These are phyloP conservation scores for Eimeria zaria DNA, from an alignment of 169 alveolate species.

Conservation along the genomic window DNA sequence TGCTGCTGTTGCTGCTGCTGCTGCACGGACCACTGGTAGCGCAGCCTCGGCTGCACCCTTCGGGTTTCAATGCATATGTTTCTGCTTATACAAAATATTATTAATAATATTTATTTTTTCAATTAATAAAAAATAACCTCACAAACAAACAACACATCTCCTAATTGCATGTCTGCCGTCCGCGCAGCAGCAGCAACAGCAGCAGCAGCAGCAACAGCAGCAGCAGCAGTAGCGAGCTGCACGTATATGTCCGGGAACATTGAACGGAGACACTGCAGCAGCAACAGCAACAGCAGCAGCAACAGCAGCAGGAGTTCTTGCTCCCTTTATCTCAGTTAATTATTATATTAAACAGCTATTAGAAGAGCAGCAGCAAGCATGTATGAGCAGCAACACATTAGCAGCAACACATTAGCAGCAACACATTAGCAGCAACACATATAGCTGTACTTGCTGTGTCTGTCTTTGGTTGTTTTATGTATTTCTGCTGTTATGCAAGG, in stretches of 20 bases:
- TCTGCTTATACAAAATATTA: background rate
- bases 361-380: background rate
- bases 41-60: background rate
- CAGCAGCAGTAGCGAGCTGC: no score
- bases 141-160: background rate
- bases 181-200: conserved; percentile 1
- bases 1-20: background rate
- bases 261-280: background rate
- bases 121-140: background rate
- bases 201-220: background rate
- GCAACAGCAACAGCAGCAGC: background rate
- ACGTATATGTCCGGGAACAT: background rate
- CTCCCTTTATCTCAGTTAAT: background rate
- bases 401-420: no score
- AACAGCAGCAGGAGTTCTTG: background rate
- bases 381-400: no score
- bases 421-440: no score
- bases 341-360: background rate
- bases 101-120: background rate
- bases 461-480: no score
- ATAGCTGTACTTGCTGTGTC: no score
- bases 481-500: no score
- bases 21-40: background rate
- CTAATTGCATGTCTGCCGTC: background rate
- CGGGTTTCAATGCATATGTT: background rate